These are phyloP conservation scores for Neofusicoccum kwambonambiense DNA, from an alignment of 2,329 filamentous ascomycete genomes.

Conservation along the genomic window DNA sequence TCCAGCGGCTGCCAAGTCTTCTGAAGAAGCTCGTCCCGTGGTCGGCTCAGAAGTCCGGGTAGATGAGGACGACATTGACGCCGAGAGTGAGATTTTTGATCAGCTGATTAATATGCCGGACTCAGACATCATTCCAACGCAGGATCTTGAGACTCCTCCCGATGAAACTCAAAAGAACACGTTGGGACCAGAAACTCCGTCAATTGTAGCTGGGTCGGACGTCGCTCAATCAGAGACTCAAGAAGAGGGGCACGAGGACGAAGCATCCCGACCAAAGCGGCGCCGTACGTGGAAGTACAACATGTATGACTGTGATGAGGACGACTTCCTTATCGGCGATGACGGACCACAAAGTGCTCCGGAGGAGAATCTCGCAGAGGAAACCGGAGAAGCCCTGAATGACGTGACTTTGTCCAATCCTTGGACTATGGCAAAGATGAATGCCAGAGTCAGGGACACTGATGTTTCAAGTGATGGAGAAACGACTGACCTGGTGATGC, in stretches of 20 bases:
- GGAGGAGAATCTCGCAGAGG: conserved; percentile 27
- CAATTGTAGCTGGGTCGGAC: neutral
- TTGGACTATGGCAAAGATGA: conserved; percentile 51
- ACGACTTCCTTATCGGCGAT: conserved; percentile 26
- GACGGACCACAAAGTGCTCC: neutral
- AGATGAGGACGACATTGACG: neutral
- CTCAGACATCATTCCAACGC: neutral
- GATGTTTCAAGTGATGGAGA: neutral
- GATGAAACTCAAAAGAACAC: too few relatives aligned
- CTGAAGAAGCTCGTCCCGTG: too few relatives aligned
- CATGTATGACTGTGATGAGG: conserved; percentile 41
- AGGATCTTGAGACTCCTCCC: neutral
- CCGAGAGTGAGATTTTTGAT: neutral
- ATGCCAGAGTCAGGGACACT: conserved; percentile 22
- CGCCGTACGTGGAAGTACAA: conserved; percentile 32
- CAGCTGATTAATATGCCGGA: neutral
- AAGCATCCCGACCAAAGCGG: conserved; percentile 2
- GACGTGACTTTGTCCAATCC: conserved; percentile 42
- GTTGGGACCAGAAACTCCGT: neutral
- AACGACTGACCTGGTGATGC: conserved; percentile 24
- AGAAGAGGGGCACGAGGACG: neutral
- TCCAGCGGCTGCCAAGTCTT: conserved; percentile 21
- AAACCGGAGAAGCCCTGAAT: conserved; percentile 28
- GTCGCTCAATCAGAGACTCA: neutral
- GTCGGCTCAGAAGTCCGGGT: neutral